A percentile compares a stretch with the other conserved stretches of the same genome.
These are phyloP conservation scores for Camellia lanceoleosa DNA, from an alignment of 148 eudicot genomes.

Conservation along the genomic window DNA sequence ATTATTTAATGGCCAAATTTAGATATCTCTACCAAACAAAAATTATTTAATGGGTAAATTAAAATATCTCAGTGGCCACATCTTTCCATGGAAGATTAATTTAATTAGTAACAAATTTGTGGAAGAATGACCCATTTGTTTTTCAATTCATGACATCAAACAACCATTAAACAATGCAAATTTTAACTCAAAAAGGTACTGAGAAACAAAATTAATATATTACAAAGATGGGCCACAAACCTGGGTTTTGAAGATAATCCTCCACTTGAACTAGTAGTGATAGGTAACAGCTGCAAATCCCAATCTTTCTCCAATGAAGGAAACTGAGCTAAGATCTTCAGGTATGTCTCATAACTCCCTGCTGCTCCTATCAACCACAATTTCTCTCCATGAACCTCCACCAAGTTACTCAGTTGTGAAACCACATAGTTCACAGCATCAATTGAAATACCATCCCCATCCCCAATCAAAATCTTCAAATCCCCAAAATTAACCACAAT, in stretches of 20 bases:
- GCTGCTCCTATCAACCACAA: constrained; percentile 55
- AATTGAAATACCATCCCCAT: constrained; percentile 2
- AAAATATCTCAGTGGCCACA: neutral
- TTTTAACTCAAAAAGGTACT: neutral
- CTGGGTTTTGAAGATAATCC: constrained; percentile 53
- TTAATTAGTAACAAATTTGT: neutral
- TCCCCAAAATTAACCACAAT: constrained; percentile 57
- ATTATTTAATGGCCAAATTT: constrained; percentile 1
- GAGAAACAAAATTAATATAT: constrained; percentile 3
- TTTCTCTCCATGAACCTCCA: constrained; percentile 42
- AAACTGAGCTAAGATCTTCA: constrained; percentile 46
- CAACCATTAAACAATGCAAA: neutral
- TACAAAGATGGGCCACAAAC: constrained; percentile 25
- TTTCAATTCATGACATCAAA: neutral
- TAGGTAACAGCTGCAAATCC: constrained; percentile 64
- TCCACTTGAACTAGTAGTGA: constrained; percentile 44
- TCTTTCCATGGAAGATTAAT: neutral
- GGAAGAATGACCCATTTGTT: neutral
- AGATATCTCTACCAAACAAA: neutral
- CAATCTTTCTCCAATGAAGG: constrained; percentile 54
- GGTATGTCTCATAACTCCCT: constrained; percentile 43
- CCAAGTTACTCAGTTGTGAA: constrained; percentile 32
- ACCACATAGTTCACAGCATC: constrained; percentile 37
- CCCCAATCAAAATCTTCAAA: constrained; percentile 40
- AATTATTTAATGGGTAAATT: neutral